Conservation (phyloP, 2,329 filamentous ascomycete genomes). For the Fusarium armeniacum region DNA sequence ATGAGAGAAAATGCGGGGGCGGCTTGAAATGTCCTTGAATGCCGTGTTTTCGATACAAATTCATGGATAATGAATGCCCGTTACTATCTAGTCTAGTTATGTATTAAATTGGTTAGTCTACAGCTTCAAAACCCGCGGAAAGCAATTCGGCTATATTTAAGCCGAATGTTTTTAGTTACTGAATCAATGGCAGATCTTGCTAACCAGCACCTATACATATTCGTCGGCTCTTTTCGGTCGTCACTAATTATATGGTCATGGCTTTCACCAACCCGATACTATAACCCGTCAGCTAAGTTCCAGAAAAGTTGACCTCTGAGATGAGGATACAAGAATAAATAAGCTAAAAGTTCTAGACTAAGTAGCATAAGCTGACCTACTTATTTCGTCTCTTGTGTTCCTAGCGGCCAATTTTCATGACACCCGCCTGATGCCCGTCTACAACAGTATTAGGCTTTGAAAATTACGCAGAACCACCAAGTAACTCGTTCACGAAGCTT, state of each 20-base stretch:
- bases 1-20: constrained; percentile 51
- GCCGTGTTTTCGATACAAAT: constrained; percentile 8
- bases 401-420: no score
- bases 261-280: neutral
- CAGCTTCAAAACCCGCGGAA: constrained; percentile 17
- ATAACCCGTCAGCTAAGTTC: no score
- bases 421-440: no score
- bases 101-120: neutral
- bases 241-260: neutral
- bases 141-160: constrained; percentile 15
- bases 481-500: no score
- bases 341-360: no score
- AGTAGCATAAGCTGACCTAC: no score
- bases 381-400: no score
- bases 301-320: no score
- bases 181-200: neutral
- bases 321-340: no score
- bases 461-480: no score
- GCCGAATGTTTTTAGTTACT: neutral
- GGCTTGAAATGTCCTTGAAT: constrained; percentile 12
- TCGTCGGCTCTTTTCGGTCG: neutral
- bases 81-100: neutral
- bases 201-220: neutral
- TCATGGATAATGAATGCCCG: neutral
- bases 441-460: no score